These are phyloP conservation scores for Torulaspora quercuum DNA, from an alignment of 805 yeast genomes.

Conservation along the genomic window DNA sequence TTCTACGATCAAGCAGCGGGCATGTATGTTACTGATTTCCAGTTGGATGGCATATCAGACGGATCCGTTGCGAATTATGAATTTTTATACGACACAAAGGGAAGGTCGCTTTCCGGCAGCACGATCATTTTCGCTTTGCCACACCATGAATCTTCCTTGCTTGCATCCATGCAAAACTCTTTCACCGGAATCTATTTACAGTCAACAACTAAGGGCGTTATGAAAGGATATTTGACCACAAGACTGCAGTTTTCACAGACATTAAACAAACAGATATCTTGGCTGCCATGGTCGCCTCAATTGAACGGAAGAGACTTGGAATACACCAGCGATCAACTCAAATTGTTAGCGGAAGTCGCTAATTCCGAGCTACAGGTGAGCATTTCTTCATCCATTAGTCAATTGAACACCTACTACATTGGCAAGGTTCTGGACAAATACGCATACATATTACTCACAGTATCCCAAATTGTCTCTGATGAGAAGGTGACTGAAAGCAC, in stretches of 20 bases:
- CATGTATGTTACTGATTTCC: constrained; percentile 51
- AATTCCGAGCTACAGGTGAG: constrained; percentile 47
- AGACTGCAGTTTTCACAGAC: constrained; percentile 40
- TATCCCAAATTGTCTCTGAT: constrained; percentile 47
- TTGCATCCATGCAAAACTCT: constrained; percentile 28
- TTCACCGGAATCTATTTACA: constrained; percentile 43
- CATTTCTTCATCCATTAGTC: constrained; percentile 41
- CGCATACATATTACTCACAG: constrained; percentile 52
- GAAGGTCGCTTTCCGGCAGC: constrained; percentile 46
- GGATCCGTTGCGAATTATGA: constrained; percentile 48
- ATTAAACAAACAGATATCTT: constrained; percentile 41
- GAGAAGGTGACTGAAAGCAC: constrained; percentile 39
- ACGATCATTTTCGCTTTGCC: constrained; percentile 52
- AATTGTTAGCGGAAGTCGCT: constrained; percentile 44
- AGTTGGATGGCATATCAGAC: constrained; percentile 44
- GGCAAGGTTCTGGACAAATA: constrained; percentile 57
- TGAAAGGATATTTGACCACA: constrained; percentile 44
- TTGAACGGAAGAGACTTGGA: constrained; percentile 33
- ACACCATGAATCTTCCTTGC: constrained; percentile 46
- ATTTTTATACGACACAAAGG: constrained; percentile 48
- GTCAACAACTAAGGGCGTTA: constrained; percentile 51
- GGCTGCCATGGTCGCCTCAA: constrained; percentile 44
- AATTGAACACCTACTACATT: constrained; percentile 46
- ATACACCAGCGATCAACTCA: constrained; percentile 45
- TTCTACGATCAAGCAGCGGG: constrained; percentile 60